Base-by-base conservation (phyloP, 192 early-diverging fungal species). In the Coemansia sp. region DNA sequence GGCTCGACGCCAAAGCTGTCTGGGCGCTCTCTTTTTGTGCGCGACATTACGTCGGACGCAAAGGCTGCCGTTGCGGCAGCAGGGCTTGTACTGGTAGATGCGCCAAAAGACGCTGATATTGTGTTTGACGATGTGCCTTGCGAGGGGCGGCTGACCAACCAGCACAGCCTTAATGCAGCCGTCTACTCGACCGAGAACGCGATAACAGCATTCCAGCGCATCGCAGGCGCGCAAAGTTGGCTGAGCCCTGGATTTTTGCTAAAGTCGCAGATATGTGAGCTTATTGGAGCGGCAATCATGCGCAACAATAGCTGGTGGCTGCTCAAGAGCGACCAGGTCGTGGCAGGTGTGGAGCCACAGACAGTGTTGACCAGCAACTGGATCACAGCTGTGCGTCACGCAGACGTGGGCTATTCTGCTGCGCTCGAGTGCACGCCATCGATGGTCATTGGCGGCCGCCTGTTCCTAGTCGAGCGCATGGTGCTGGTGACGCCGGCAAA, bases 281-380 rank as follows among this genome's bases (percentile, higher is more conserved):
- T 81, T 67, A 67, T 73, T 19, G 79, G 79, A 48, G 67, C 79
- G 1, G 63, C 79, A 38, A 48, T 81, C 62, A 69, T 81, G 66
- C 63, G 66, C 37, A 48, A 38, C 48, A 62, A 60, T 58, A 69
- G 73, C 63, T 76, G 69, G 69, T 81, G 79, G 73, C 48, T 73
- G 47, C 63, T 81, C 10, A 57, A 62, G n/a, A 63, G 66, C 48
- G 58, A 62, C 54, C 73, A 65, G 56, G 35, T 25, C 3, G 51
- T 56, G 11, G 53, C 53, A 15, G 62, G 64, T 12, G 60, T 69
- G 21, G 54, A 35, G 37, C 25, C 66, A 27, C 69, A 62, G 17
- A 38, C n/a, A 23, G 63, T 81, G 14, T 58, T 81, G 14, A 81
- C 79, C 23, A 73, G 25, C 48, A 66, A 55, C 69, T 73, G 70